Evolutionary conservation across 371 early-diverging fungal genomes (phyloP).

Genomic region (Mortierella sp.): DNA sequence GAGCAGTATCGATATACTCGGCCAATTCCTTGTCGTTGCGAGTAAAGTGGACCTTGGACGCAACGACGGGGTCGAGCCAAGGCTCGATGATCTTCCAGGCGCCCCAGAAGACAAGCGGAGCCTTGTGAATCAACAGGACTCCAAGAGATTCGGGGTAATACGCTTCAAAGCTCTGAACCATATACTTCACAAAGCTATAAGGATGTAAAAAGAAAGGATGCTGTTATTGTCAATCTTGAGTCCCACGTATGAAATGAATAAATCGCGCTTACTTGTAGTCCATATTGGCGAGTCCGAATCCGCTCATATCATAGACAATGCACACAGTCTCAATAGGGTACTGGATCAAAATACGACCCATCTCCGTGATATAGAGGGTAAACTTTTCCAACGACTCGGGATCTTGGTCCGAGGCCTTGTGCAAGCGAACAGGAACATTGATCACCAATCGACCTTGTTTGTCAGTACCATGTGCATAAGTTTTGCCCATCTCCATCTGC

Average conservation of each 20-base stretch:
- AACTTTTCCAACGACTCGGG: slow-evolving; percentile 67
- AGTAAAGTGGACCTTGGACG: slow-evolving; percentile 87
- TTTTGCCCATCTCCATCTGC: slow-evolving; percentile 68
- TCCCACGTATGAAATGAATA: not conserved
- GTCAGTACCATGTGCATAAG: slow-evolving; percentile 71
- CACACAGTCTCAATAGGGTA: slow-evolving; percentile 83
- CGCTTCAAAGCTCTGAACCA: slow-evolving; percentile 83
- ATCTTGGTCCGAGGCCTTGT: slow-evolving; percentile 67
- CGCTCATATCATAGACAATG: slow-evolving; percentile 85
- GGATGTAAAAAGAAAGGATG: not conserved
- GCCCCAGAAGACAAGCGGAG: slow-evolving; percentile 90
- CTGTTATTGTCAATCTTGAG: not conserved
- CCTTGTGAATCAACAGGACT: slow-evolving; percentile 79
- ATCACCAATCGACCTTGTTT: slow-evolving; percentile 68
- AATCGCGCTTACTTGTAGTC: slow-evolving; percentile 34
- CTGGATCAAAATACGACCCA: slow-evolving; percentile 76
- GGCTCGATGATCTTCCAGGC: slow-evolving; percentile 86
- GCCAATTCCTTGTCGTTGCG: slow-evolving; percentile 70
- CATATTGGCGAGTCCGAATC: slow-evolving; percentile 86
- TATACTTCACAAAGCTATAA: slow-evolving; percentile 78
- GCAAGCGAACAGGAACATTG: slow-evolving; percentile 72
- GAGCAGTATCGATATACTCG: slow-evolving; percentile 69
- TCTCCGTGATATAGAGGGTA: slow-evolving; percentile 87
- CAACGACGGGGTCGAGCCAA: slow-evolving; percentile 92
- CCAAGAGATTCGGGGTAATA: slow-evolving; percentile 94